Percentiles rank a stretch among this genome's conserved stretches.
These are phyloP conservation scores for Fusarium xylarioides DNA, from an alignment of 2,329 filamentous ascomycete genomes.

Conservation along the genomic window DNA sequence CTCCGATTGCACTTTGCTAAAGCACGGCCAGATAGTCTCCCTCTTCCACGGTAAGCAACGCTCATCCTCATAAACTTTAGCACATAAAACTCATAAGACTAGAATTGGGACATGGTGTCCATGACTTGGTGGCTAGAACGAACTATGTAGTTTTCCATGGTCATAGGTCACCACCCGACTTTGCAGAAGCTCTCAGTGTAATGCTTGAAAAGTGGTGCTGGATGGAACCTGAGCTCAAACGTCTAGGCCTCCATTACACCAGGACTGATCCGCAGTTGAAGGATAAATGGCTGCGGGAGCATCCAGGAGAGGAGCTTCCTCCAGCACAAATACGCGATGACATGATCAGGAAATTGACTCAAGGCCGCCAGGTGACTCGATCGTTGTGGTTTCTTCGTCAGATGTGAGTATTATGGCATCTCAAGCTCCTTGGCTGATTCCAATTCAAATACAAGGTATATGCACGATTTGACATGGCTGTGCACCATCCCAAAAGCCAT, in stretches of 20 bases:
- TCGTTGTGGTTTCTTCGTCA: not conserved
- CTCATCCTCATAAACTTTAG: no score
- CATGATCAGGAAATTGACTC: fast-evolving
- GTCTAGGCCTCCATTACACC: not conserved
- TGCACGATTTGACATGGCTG: not conserved
- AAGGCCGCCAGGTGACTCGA: not conserved
- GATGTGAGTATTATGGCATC: not conserved
- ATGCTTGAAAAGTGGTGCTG: not conserved
- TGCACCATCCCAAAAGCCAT: not conserved
- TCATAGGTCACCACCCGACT: not conserved
- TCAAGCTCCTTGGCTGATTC: not conserved
- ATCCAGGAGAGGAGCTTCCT: not conserved
- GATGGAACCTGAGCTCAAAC: not conserved
- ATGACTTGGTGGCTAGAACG: not conserved
- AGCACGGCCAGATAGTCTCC: not conserved
- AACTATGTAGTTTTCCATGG: not conserved
- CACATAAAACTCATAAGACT: not conserved
- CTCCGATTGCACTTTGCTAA: fast-evolving
- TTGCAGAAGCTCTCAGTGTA: not conserved
- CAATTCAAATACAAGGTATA: not conserved
- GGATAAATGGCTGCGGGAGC: not conserved
- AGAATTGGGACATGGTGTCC: not conserved
- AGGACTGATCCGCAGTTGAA: not conserved
- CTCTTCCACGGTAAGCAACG: not conserved
- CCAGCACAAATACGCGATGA: not conserved